Evolutionary conservation across 2,329 filamentous ascomycete species (phyloP).

Genomic region (Curvularia lunata): DNA sequence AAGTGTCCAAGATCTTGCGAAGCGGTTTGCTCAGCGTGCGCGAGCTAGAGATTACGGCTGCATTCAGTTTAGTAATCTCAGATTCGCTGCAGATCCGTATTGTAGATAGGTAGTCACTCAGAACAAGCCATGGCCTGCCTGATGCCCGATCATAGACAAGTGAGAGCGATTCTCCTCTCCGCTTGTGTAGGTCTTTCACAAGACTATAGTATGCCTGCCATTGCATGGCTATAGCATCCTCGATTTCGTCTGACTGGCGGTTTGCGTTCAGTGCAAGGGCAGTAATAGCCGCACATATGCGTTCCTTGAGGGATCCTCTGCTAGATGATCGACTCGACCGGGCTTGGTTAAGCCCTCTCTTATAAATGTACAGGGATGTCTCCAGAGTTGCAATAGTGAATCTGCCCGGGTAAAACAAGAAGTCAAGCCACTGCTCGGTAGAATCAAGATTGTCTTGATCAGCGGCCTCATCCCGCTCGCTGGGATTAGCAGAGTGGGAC

Average conservation of each 20-base stretch:
- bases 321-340: constrained; percentile 17
- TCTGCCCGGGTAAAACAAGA: constrained; percentile 80
- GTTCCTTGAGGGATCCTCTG: constrained; percentile 71
- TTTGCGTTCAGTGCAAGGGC: constrained; percentile 69
- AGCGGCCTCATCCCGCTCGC: constrained; percentile 39
- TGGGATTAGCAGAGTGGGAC: constrained; percentile 47
- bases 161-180: constrained; percentile 80
- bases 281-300: constrained; percentile 74
- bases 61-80: constrained; percentile 77
- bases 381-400: constrained; percentile 83
- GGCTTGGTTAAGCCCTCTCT: constrained; percentile 61
- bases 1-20: constrained; percentile 40
- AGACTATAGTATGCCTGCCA: constrained; percentile 92
- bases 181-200: constrained; percentile 82
- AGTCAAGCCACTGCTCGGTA: constrained; percentile 80
- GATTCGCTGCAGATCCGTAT: constrained; percentile 79
- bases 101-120: constrained; percentile 79
- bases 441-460: constrained; percentile 57
- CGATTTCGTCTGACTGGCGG: constrained; percentile 78
- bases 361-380: constrained; percentile 81
- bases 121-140: constrained; percentile 81
- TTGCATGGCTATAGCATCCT: constrained; percentile 75
- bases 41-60: constrained; percentile 47
- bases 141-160: constrained; percentile 74
- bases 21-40: constrained; percentile 30